Conservation (phyloP, 148 eudicot species). For the Cornus florida region DNA sequence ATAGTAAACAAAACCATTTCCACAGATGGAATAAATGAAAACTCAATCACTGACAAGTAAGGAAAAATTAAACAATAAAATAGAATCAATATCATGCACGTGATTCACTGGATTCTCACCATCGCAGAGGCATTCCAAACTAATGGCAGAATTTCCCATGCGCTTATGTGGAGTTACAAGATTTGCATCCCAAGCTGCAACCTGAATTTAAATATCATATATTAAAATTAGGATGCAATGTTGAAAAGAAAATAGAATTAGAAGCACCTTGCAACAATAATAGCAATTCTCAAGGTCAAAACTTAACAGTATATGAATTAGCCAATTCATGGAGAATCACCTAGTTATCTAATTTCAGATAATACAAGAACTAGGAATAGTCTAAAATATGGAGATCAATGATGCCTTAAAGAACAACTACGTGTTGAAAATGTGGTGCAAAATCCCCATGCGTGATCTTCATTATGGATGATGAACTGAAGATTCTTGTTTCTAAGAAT, state of each 20-base stretch:
- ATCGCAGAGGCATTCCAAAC: conserved; percentile 68
- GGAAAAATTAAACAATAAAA: neutral
- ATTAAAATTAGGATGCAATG: conserved; percentile 2
- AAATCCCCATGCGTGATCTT: neutral
- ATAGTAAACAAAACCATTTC: neutral
- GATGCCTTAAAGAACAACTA: neutral
- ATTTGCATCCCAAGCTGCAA: conserved; percentile 99
- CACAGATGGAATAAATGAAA: neutral
- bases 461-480: neutral
- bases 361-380: neutral
- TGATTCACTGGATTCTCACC: conserved; percentile 49
- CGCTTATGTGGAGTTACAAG: conserved; percentile 96
- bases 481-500: neutral
- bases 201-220: conserved; percentile 35
- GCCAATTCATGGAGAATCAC: neutral
- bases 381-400: neutral
- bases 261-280: conserved; percentile 1
- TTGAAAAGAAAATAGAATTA: neutral
- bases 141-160: conserved; percentile 80
- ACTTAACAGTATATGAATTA: neutral
- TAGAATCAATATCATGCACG: neutral
- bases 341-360: neutral
- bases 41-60: neutral
- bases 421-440: neutral
- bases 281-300: neutral